Percentiles rank a stretch among this genome's conserved stretches.
Conservation (phyloP, 257 asterid species). For the Linderniella brevidens region DNA sequence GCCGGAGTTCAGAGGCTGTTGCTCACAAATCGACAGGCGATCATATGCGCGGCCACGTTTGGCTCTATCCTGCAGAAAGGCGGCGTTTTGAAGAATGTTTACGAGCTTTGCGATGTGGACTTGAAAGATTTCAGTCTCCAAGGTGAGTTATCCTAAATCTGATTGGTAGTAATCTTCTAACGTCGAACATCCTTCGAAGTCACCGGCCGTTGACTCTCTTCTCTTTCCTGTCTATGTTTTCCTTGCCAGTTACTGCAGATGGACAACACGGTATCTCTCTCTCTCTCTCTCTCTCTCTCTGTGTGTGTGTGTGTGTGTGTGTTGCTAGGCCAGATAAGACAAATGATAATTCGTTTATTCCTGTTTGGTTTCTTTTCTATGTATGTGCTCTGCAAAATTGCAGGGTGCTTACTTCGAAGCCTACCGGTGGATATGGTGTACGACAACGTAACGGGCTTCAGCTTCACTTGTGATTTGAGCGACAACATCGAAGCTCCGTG, state of each 20-base stretch:
- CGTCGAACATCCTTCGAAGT: too few relatives aligned
- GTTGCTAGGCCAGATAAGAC: too few relatives aligned
- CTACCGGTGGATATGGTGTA: constrained; percentile 72
- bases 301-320: too few relatives aligned
- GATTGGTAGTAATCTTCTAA: too few relatives aligned
- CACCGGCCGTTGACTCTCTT: too few relatives aligned
- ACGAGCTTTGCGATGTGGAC: constrained; percentile 91
- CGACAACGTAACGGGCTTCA: constrained; percentile 72
- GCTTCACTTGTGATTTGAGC: constrained; percentile 76
- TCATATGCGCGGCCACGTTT: constrained; percentile 60
- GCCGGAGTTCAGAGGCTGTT: constrained; percentile 70
- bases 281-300: too few relatives aligned
- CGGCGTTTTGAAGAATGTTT: constrained; percentile 76
- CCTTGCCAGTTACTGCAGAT: too few relatives aligned
- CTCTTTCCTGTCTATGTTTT: too few relatives aligned
- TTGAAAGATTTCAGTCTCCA: constrained; percentile 94
- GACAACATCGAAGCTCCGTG: constrained; percentile 97
- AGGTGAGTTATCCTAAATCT: constrained; percentile 26
- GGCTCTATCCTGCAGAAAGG: constrained; percentile 83
- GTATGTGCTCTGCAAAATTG: constrained; percentile 5
- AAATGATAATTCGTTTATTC: too few relatives aligned
- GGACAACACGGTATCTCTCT: too few relatives aligned
- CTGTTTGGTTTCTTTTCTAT: neutral
- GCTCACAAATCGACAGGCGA: constrained; percentile 93
- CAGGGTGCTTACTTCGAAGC: constrained; percentile 89